Percentiles rank a stretch among this genome's conserved stretches.
These are phyloP conservation scores for Musa schizocarpa DNA, from an alignment of 176 grass and related monocot genomes.

Conservation along the genomic window DNA sequence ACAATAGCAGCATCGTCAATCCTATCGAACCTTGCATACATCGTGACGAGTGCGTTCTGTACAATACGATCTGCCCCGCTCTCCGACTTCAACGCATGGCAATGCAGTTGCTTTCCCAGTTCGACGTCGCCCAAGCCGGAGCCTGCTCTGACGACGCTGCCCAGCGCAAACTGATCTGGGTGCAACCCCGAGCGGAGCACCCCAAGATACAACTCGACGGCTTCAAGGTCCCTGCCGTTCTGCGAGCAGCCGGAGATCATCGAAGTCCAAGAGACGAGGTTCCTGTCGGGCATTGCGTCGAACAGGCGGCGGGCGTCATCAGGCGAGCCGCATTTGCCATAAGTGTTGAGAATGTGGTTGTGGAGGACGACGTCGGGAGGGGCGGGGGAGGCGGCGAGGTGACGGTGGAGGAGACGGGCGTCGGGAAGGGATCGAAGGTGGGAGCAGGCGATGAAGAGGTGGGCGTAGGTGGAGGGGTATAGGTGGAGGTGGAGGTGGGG, in stretches of 20 bases:
- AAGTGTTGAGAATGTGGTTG: conserved; percentile 22
- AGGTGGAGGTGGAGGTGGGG: conserved; percentile 17
- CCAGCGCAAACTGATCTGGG: conserved; percentile 14
- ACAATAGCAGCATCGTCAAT: conserved; percentile 7
- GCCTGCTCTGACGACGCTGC: conserved; percentile 14
- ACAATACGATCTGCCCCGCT: conserved; percentile 4
- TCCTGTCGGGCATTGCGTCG: conserved; percentile 20
- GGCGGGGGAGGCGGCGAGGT: conserved; percentile 3
- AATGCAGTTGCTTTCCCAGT: conserved; percentile 18
- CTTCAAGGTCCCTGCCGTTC: conserved; percentile 1
- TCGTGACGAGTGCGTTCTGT: conserved; percentile 18
- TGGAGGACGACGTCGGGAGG: conserved; percentile 7
- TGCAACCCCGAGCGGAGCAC: conserved; percentile 8
- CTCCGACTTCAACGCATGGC: conserved; percentile 13
- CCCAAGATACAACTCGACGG: conserved; percentile 12
- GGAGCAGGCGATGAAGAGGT: conserved; percentile 26
- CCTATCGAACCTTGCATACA: conserved; percentile 15
- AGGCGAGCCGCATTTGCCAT: conserved; percentile 15
- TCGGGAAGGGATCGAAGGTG: conserved; percentile 19
- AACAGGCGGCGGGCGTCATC: conserved; percentile 24
- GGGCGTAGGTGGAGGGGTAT: conserved; percentile 21
- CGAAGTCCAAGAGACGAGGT: conserved; percentile 22
- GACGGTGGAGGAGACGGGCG: conserved; percentile 13
- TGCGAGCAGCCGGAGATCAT: conserved; percentile 17
- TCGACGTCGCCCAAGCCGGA: conserved; percentile 2